Evolutionary conservation across 2,329 filamentous ascomycete genomes (phyloP), one percentile per base, ranked within the genome.

Genomic region (Fusarium pseudonygamai): DNA sequence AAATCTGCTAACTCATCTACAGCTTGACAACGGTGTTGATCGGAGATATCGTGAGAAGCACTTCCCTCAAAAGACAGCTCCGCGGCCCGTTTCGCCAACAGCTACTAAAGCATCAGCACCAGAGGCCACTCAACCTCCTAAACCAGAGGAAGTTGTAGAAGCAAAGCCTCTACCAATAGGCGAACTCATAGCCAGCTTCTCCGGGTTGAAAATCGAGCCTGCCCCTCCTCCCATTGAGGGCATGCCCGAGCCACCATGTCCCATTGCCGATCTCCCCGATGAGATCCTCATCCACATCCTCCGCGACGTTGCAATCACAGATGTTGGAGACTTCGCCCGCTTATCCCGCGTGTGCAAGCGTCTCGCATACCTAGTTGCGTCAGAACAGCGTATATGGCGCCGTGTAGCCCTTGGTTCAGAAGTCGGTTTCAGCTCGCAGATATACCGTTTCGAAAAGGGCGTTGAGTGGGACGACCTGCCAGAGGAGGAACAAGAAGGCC

Each of bases 41-140:
- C 90, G 93, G 77, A 87, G 89, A 64, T 99, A 98, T 84, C 93
- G 93, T 78, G 92, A 94, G 78, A 98, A 98, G 84, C 92, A 98
- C 83, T 98, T 96, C 78, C 93, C 95, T 5, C 86, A 89, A 43
- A 74, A 75, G 24, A 60, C 50, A 40, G 74, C 57, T 42, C 71
- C 46, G 32, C 71, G 67, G 24, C 32, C 74, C 52, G 42, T 71
- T 28, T 63, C 78, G 36, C 64, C 79, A 49, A 67, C 75, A 40
- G 70, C 59, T 59, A 80, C 39, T 22, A 69, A 57, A 58, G 26
- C 64, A 3, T 15, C 47, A 0, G 56, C 37, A 49, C 24, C 60
- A 30, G 45, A 52, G 60, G 15, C 55, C 14, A 7, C 62, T 36
- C 56, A 64, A 28, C 26, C 64, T 1, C 20, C 45, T 7, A 57